Evolutionary conservation across 306 rosid genomes (phyloP), one percentile per base, ranked within the genome.

Genomic region (Luffa acutangula): DNA sequence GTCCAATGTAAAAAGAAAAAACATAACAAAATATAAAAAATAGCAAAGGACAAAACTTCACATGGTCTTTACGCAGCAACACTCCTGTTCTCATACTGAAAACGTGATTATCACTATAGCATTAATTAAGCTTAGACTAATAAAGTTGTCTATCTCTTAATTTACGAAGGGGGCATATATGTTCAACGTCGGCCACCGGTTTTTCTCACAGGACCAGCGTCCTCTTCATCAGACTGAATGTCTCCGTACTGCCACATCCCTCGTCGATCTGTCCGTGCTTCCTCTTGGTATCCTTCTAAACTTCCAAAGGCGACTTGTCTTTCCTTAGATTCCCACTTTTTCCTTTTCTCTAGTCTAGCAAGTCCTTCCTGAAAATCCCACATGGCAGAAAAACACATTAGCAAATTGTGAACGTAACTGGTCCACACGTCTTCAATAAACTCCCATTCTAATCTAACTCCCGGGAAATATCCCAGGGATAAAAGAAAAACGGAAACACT

Each of bases 161-260:
- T 71, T 71, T 70, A 43, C 53, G 33, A 39, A 18, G 39, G n/a
- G n/a, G 58, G 77, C 25, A 31, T 12, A 72, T 51, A 63, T 15
- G 67, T 5, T 93, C 82, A 93, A 81, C 78, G 89, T 67, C 91
- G 88, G 69, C 94, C 96, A 52, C 76, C 89, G 5, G 89, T 87
- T 88, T 95, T 95, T 78, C 91, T 89, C 21, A 80, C 84, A 7
- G 92, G 93, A 82, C 67, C 88, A 6, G 75, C 59, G 65, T 95
- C 99, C 78, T 95, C 99, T 0, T 95, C 99, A 49, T 95, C 99
- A 0, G 99, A 93, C 85, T 91, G 88, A 76, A 89, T 83, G 64
- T 95, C 96, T 64, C 99, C 99, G 37, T 95, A 93, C 85, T 89
- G 93, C 99, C 99, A 95, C 76, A 91, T 95, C 43, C 97, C 94